Conservation (phyloP, 1,284 basidiomycete species). For the Ceratobasidium sp. region DNA sequence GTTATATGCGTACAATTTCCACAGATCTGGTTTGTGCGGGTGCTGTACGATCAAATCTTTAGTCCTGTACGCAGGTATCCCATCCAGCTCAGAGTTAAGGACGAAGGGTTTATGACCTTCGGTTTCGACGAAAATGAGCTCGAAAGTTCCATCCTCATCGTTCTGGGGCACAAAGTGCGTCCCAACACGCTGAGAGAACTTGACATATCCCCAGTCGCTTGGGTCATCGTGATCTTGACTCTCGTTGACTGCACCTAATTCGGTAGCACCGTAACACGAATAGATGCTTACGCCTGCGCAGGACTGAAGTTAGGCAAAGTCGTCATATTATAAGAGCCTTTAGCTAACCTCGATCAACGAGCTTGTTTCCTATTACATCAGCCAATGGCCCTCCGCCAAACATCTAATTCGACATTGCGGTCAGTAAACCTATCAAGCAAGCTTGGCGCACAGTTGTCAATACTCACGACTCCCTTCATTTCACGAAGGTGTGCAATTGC, state of each 20-base stretch:
- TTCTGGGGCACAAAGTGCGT: not conserved
- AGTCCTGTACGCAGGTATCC: slow-evolving; percentile 16
- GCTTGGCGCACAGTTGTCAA: not conserved
- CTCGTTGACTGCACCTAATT: not conserved
- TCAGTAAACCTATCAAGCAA: not conserved
- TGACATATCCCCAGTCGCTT: slow-evolving; percentile 35
- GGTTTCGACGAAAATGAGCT: slow-evolving; percentile 17
- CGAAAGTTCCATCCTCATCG: slow-evolving; percentile 1
- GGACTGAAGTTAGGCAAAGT: not conserved
- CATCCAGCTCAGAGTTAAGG: slow-evolving; percentile 27
- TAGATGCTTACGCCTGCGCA: not conserved
- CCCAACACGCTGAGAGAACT: slow-evolving; percentile 25
- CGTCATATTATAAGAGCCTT: not conserved
- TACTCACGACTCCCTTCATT: slow-evolving; percentile 36
- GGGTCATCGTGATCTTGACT: not conserved
- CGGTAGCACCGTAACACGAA: not conserved
- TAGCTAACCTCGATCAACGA: slow-evolving; percentile 6
- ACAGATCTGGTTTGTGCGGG: slow-evolving; percentile 30
- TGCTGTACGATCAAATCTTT: slow-evolving; percentile 33
- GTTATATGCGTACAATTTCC: slow-evolving; percentile 10
- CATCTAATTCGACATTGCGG: slow-evolving; percentile 17
- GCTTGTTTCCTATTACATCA: not conserved
- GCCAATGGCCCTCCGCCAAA: slow-evolving; percentile 7
- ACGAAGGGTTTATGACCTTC: slow-evolving; percentile 24
- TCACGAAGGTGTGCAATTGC: slow-evolving; percentile 19